phyloP scores from a whole-genome alignment of 345 rosid species.

The Ceriops decandra region DNA sequence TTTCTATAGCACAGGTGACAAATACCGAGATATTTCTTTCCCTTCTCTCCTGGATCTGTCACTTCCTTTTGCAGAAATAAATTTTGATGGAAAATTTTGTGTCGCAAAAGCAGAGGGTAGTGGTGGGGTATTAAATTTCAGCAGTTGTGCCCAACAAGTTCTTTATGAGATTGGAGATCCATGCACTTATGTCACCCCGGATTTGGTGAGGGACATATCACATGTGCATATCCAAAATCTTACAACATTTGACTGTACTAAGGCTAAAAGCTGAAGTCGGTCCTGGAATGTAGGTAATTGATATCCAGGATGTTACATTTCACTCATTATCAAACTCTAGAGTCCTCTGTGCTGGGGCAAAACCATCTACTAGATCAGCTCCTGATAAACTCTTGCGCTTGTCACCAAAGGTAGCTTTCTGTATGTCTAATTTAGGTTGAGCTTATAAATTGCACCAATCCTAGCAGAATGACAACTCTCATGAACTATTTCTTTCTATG shows the following conservation, averaged over 20 bases:
- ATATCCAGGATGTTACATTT: slow-evolving; percentile 66
- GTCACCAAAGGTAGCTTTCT: slow-evolving; percentile 59
- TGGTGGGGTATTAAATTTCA: slow-evolving; percentile 67
- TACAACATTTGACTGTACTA: not conserved
- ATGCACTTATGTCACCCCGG: slow-evolving; percentile 82
- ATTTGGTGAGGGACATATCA: slow-evolving; percentile 53
- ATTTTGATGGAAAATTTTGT: slow-evolving; percentile 51
- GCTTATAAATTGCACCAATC: not conserved
- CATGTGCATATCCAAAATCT: slow-evolving; percentile 13
- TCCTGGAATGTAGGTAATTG: slow-evolving; percentile 54
- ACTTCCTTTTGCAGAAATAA: slow-evolving; percentile 84
- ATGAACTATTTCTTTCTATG: too few species aligned
- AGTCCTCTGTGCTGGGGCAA: slow-evolving; percentile 73
- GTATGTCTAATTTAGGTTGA: slow-evolving; percentile 2
- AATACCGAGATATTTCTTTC: slow-evolving; percentile 52
- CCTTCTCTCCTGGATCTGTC: slow-evolving; percentile 60
- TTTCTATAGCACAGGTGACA: slow-evolving; percentile 53
- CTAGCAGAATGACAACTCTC: not conserved
- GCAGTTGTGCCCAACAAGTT: slow-evolving; percentile 83
- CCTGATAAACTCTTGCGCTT: slow-evolving; percentile 73
- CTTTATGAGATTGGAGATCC: slow-evolving; percentile 93
- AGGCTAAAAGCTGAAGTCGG: slow-evolving; percentile 10
- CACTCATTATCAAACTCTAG: slow-evolving; percentile 50
- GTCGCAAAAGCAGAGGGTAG: slow-evolving; percentile 72
- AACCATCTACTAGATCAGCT: slow-evolving; percentile 46